Percentiles rank a stretch among this genome's conserved stretches.
Evolutionary conservation across 495 filamentous ascomycete species (phyloP).

Genomic region (Trichoderma parareesei): DNA sequence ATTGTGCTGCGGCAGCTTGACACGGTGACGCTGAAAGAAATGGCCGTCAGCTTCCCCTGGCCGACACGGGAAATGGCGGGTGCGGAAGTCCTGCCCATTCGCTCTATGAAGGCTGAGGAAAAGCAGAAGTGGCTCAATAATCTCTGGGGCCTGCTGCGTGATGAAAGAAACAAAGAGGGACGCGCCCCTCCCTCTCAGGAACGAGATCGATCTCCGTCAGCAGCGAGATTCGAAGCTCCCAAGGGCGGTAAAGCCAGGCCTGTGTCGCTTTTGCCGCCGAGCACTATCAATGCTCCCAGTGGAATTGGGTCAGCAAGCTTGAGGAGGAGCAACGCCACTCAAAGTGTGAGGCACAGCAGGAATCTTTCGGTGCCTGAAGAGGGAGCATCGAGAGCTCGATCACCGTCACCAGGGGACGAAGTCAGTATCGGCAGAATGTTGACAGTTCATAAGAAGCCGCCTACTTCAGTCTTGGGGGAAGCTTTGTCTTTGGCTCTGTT

Average conservation of each 20-base stretch:
- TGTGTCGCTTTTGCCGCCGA: background rate
- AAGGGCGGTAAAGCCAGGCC: background rate
- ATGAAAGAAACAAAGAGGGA: conserved; percentile 12
- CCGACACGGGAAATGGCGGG: conserved; percentile 30
- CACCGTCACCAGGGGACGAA: conserved; percentile 12
- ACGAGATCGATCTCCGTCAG: background rate
- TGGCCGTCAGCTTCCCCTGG: conserved; percentile 30
- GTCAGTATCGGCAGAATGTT: conserved; percentile 22
- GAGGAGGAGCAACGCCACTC: conserved; percentile 7
- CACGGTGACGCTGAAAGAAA: conserved; percentile 23
- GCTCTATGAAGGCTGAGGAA: conserved; percentile 27
- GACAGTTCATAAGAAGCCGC: conserved; percentile 23
- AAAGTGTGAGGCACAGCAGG: background rate
- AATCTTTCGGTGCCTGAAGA: conserved; percentile 13
- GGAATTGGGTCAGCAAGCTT: background rate
- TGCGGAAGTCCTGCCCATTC: conserved; percentile 27
- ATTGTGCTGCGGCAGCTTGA: conserved; percentile 29
- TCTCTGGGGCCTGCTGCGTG: conserved; percentile 20
- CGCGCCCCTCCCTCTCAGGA: background rate
- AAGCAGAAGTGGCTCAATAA: conserved; percentile 27
- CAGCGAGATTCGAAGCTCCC: conserved; percentile 11
- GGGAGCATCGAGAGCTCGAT: conserved; percentile 10
- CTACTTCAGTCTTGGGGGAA: conserved; percentile 21
- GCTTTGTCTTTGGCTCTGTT: conserved; percentile 28
- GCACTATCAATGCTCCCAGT: background rate